Conservation (phyloP, 2,329 filamentous ascomycete genomes). For the Scytalidium lignicola region DNA sequence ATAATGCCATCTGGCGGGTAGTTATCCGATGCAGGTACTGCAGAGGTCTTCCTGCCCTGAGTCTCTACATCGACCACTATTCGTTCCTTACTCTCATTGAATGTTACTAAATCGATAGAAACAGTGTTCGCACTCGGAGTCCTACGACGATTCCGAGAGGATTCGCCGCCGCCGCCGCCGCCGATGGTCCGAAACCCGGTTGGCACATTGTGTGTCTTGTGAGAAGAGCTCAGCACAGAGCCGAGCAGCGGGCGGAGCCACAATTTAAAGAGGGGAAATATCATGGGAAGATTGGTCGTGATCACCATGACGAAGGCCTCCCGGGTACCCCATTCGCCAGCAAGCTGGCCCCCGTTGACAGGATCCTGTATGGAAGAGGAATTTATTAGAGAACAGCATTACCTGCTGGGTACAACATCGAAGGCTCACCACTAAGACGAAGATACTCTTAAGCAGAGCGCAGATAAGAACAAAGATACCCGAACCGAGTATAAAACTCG, state of each 20-base stretch:
- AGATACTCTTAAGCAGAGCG: conserved; percentile 47
- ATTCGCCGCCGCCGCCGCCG: conserved; percentile 24
- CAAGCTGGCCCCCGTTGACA: conserved; percentile 30
- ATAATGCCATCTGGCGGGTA: conserved; percentile 28
- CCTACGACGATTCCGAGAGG: conserved; percentile 27
- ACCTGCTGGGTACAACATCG: not conserved
- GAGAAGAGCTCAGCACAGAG: conserved; percentile 31
- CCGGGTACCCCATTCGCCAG: conserved; percentile 33
- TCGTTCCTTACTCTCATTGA: conserved; percentile 38
- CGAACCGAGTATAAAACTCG: conserved; percentile 50
- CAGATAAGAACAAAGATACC: conserved; percentile 51
- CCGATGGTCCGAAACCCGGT: conserved; percentile 36
- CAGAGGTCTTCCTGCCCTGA: conserved; percentile 28
- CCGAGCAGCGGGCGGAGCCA: conserved; percentile 34
- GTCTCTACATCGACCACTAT: conserved; percentile 40
- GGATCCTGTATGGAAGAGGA: conserved; percentile 36
- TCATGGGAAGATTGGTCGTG: conserved; percentile 33
- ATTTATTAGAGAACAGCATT: not conserved
- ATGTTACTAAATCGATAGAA: conserved; percentile 30
- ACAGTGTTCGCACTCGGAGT: conserved; percentile 30
- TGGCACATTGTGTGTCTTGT: conserved; percentile 33
- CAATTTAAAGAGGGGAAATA: conserved; percentile 39
- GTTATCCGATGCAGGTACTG: conserved; percentile 10
- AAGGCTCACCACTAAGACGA: conserved; percentile 34
- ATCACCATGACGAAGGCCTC: conserved; percentile 34